These are phyloP conservation scores for Fusarium euwallaceae DNA, from an alignment of 2,329 filamentous ascomycete species.

Conservation along the genomic window DNA sequence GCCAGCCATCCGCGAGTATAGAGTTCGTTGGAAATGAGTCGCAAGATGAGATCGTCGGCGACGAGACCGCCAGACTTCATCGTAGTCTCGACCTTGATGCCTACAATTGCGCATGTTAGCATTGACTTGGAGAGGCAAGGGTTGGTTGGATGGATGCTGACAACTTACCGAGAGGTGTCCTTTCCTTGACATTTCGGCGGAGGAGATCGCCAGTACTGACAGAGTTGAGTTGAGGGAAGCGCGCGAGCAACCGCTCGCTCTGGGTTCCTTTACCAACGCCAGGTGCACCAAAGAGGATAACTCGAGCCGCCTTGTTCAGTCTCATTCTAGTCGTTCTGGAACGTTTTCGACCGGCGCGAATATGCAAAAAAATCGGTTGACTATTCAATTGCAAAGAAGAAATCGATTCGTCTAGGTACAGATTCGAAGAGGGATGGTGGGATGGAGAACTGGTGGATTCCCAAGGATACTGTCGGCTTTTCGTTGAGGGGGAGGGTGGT, in stretches of 20 bases:
- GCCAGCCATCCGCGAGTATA: constrained; percentile 86
- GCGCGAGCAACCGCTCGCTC: constrained; percentile 85
- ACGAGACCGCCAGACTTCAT: constrained; percentile 94
- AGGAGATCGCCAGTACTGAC: constrained; percentile 96
- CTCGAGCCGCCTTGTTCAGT: constrained; percentile 84
- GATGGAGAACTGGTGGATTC: not conserved
- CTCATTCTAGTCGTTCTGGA: constrained; percentile 62
- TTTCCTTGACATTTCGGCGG: constrained; percentile 90
- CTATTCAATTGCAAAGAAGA: not conserved
- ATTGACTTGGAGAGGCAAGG: not conserved
- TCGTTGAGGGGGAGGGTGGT: constrained; percentile 36
- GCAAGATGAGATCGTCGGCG: constrained; percentile 89
- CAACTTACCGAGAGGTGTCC: constrained; percentile 82
- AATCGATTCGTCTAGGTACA: not conserved
- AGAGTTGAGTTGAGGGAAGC: constrained; percentile 89
- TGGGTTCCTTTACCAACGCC: constrained; percentile 98
- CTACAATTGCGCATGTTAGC: constrained; percentile 59
- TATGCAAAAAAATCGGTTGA: not conserved
- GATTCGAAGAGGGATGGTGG: not conserved
- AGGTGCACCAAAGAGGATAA: constrained; percentile 96
- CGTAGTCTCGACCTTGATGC: constrained; percentile 88
- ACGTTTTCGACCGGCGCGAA: constrained; percentile 36
- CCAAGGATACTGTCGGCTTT: constrained; percentile 5
- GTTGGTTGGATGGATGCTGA: not conserved
- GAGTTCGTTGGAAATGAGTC: constrained; percentile 92